Conservation (phyloP, 2,329 filamentous ascomycete species). For the Monosporascus sp. region DNA sequence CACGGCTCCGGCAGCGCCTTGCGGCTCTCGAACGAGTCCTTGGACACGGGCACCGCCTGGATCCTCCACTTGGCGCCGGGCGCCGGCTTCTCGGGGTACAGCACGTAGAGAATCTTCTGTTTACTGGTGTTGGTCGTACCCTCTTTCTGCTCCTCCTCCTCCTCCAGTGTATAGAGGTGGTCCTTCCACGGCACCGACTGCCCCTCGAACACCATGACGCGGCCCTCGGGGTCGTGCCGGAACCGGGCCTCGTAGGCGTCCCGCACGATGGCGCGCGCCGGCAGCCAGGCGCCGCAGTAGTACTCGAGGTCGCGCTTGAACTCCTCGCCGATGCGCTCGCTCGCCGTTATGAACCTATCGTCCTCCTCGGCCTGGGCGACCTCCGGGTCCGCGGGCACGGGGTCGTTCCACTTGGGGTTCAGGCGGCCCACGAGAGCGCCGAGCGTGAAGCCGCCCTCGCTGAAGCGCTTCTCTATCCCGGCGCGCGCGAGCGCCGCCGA, state of each 20-base stretch:
- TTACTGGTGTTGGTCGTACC: slow-evolving; percentile 27
- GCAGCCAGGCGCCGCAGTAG: slow-evolving; percentile 74
- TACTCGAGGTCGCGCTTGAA: slow-evolving; percentile 78
- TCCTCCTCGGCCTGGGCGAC: slow-evolving; percentile 73
- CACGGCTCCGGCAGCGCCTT: slow-evolving; percentile 87
- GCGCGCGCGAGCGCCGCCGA: slow-evolving; percentile 61
- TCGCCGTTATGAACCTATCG: slow-evolving; percentile 70
- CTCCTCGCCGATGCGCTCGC: slow-evolving; percentile 78
- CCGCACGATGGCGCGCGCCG: slow-evolving; percentile 74
- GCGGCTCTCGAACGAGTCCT: slow-evolving; percentile 84
- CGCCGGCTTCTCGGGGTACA: slow-evolving; percentile 79
- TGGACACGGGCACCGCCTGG: slow-evolving; percentile 79
- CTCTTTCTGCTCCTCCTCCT: slow-evolving; percentile 22
- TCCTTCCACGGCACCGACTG: slow-evolving; percentile 92
- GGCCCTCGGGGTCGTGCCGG: slow-evolving; percentile 66
- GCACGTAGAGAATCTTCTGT: slow-evolving; percentile 71
- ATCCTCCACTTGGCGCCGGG: slow-evolving; percentile 85
- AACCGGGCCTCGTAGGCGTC: slow-evolving; percentile 65
- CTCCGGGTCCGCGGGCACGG: slow-evolving; percentile 42
- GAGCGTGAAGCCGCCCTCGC: slow-evolving; percentile 75
- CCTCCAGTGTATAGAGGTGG: slow-evolving; percentile 85
- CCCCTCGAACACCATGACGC: slow-evolving; percentile 72
- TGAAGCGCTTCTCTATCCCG: slow-evolving; percentile 76
- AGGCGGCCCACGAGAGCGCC: slow-evolving; percentile 75
- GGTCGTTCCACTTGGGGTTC: slow-evolving; percentile 78